Evolutionary conservation across 495 filamentous ascomycete genomes (phyloP), one percentile per base, ranked within the genome.

Genomic region (Aspergillus campestris): DNA sequence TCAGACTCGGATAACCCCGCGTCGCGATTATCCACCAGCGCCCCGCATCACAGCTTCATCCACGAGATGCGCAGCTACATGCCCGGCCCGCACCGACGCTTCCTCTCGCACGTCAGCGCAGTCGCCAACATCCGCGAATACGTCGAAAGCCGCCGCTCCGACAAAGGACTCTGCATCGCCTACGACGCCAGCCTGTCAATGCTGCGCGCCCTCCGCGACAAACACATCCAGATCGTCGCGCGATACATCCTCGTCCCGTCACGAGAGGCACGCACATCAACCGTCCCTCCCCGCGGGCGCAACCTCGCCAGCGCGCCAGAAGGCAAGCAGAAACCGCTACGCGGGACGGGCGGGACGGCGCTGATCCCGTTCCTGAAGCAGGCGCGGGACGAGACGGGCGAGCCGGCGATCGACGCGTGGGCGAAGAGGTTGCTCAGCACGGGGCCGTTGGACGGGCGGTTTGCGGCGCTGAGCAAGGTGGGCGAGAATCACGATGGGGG

Each of bases 21-120:
- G 32, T 61, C 70, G 10, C 73, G 79, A 34, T 76, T 75, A 4
- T 68, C 70, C 8, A 66, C 74, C 5, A 69, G 76, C 10, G 73
- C 75, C 7, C 75, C 83, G 10, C 77, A 79, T 18, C 80, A 96
- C 67, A 89, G 88, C 52, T 98, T 98, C 73, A 88, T 97, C 59
- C 80, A 84, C 54, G 92, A 96, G 45, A 98, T 98, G 92, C 86
- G 89, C 40, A 76, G 71, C 3, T 98, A 98, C 69, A 98, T 98
- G 92, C 92, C 92, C 5, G 89, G 89, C 2, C 78, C 86, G 0
- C 92, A 98, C 56, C 83, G 88, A 1, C 83, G 84, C 12, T 98
- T 98, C 67, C 72, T 98, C 0, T 74, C 86, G 42, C 82, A 91
- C 41, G 80, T 95, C 14, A 76, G 78, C 35, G 68, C 67, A 1